These are phyloP conservation scores for Carex myosuroides DNA, from an alignment of 176 grass and related monocot species.

Conservation along the genomic window DNA sequence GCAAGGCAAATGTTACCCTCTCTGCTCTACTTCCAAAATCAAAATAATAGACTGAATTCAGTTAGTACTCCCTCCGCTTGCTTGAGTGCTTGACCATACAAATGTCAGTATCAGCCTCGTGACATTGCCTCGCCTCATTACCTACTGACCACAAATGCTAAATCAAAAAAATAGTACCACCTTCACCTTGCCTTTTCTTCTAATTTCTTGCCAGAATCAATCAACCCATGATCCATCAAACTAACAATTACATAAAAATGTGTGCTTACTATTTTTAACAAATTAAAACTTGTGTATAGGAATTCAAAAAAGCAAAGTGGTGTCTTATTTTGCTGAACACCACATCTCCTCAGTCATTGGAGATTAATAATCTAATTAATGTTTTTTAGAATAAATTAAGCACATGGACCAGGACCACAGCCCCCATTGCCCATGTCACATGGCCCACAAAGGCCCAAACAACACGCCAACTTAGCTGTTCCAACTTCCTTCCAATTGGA, in stretches of 20 bases:
- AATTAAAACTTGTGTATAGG: neutral
- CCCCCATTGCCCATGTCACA: constrained; percentile 8
- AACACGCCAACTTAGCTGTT: no score
- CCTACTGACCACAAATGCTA: neutral
- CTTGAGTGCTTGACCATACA: constrained; percentile 21
- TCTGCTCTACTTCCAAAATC: neutral
- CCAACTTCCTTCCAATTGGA: no score
- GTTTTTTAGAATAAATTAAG: neutral
- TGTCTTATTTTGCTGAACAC: neutral
- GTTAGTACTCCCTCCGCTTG: no score
- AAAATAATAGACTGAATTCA: neutral
- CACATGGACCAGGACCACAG: constrained; percentile 15
- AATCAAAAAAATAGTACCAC: neutral
- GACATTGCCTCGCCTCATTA: neutral
- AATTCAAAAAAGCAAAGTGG: neutral
- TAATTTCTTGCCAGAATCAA: neutral
- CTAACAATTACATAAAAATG: neutral
- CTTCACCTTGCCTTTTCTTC: neutral
- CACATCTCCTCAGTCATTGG: neutral
- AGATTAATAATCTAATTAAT: neutral
- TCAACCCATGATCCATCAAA: neutral
- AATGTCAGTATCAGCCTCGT: constrained; percentile 11
- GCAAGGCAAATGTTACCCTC: neutral
- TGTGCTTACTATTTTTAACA: neutral
- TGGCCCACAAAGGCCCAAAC: constrained; percentile 16